Evolutionary conservation across 2,329 filamentous ascomycete genomes (phyloP).

Genomic region (Talaromyces sp.): DNA sequence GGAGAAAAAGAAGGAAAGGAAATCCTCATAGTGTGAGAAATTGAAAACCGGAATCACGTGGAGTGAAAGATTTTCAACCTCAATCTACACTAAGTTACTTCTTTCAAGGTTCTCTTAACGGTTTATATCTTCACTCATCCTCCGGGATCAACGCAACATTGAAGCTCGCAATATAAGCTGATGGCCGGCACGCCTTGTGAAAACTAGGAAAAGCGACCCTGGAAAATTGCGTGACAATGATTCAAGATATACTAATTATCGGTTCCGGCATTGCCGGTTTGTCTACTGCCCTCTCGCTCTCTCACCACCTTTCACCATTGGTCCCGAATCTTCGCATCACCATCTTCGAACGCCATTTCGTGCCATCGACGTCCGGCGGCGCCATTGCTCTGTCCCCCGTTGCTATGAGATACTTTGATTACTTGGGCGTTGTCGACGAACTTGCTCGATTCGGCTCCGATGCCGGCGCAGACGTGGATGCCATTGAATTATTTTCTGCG

Average conservation of each 20-base stretch:
- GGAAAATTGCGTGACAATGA: not conserved
- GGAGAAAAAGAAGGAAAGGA: not conserved
- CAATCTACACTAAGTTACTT: not conserved
- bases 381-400: constrained; percentile 43
- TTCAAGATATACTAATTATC: constrained; percentile 24
- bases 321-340: constrained; percentile 31
- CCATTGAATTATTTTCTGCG: constrained; percentile 36
- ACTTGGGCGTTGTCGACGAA: constrained; percentile 36
- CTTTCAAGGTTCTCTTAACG: not conserved
- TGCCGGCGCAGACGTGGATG: constrained; percentile 35
- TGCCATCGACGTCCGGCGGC: constrained; percentile 39
- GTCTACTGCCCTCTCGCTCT: constrained; percentile 27
- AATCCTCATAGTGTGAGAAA: not conserved
- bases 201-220: not conserved
- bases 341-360: constrained; percentile 35
- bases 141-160: not conserved
- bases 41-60: not conserved
- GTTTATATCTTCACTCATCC: not conserved
- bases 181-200: not conserved
- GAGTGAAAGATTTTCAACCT: not conserved
- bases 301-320: constrained; percentile 27
- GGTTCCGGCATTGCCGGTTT: constrained; percentile 33
- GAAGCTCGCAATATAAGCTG: not conserved
- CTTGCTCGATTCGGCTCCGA: constrained; percentile 34
- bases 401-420: constrained; percentile 38